Percentiles rank a stretch among this genome's conserved stretches.
Evolutionary conservation across 345 rosid species (phyloP).

Genomic region (Camelina sativa): DNA sequence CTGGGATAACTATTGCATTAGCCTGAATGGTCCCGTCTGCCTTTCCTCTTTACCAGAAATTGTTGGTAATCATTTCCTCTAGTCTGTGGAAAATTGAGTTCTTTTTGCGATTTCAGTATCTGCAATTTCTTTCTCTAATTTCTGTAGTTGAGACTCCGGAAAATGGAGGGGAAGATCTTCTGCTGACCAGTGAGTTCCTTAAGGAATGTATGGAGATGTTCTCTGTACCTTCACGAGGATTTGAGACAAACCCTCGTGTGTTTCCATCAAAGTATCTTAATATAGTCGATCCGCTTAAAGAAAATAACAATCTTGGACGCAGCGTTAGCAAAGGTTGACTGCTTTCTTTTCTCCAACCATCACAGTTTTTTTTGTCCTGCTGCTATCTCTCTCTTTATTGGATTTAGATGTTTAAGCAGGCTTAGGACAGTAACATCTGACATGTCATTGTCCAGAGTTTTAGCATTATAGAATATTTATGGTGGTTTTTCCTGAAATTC

Average conservation of each 20-base stretch:
- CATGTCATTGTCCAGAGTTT: conserved; percentile 9
- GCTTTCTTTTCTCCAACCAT: conserved; percentile 24
- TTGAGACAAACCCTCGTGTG: conserved; percentile 57
- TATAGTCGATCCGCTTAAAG: conserved; percentile 83
- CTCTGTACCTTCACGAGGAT: conserved; percentile 64
- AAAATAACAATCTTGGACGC: conserved; percentile 91
- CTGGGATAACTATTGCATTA: conserved; percentile 90
- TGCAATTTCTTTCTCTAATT: conserved; percentile 23
- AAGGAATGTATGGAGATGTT: conserved; percentile 62
- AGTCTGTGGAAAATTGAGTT: conserved; percentile 9
- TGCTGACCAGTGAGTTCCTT: conserved; percentile 70
- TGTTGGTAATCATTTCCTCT: conserved; percentile 56
- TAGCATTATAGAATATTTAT: background rate
- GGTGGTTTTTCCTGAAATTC: conserved; percentile 2
- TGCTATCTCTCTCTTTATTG: background rate
- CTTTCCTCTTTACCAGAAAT: conserved; percentile 68
- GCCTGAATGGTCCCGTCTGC: conserved; percentile 74
- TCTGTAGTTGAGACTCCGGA: conserved; percentile 62
- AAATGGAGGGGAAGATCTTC: conserved; percentile 58
- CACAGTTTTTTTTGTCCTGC: background rate
- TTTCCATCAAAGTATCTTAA: conserved; percentile 81
- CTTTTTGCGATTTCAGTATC: conserved; percentile 21
- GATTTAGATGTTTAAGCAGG: conserved; percentile 20
- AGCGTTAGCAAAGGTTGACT: conserved; percentile 91
- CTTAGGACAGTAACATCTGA: conserved; percentile 21